Percentiles rank a stretch among this genome's conserved stretches.
These are phyloP conservation scores for Tillandsia leiboldiana DNA, from an alignment of 176 grass and related monocot species.

Conservation along the genomic window DNA sequence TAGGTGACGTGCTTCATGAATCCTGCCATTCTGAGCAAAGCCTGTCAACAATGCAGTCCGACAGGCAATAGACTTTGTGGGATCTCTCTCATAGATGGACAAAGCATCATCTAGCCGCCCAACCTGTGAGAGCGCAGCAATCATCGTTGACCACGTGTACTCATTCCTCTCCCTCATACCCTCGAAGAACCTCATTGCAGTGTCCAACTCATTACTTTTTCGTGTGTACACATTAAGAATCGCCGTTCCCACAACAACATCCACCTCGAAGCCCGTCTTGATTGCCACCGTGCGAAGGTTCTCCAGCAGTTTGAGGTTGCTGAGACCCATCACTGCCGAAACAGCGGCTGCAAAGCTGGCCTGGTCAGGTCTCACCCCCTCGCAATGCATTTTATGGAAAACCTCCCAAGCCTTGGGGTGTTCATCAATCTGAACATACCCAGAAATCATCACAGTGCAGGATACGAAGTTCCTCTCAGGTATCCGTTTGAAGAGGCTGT, in stretches of 20 bases:
- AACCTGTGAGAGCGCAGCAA: constrained; percentile 34
- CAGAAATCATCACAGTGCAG: constrained; percentile 65
- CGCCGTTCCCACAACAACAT: constrained; percentile 45
- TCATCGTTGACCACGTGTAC: constrained; percentile 69
- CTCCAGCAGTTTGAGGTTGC: constrained; percentile 28
- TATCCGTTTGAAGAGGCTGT: constrained; percentile 36
- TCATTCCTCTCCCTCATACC: constrained; percentile 49
- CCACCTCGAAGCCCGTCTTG: constrained; percentile 44
- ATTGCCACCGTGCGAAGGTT: constrained; percentile 28
- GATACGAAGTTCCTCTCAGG: constrained; percentile 37
- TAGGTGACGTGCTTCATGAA: constrained; percentile 39
- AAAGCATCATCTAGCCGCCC: constrained; percentile 41
- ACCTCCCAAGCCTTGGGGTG: constrained; percentile 36
- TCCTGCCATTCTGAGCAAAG: constrained; percentile 44
- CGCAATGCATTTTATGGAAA: constrained; percentile 38
- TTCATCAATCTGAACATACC: constrained; percentile 42
- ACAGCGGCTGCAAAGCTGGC: constrained; percentile 37
- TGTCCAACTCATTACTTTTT: constrained; percentile 25
- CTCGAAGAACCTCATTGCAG: constrained; percentile 44
- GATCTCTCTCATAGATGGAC: constrained; percentile 40
- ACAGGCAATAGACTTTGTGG: constrained; percentile 35
- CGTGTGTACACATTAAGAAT: constrained; percentile 52
- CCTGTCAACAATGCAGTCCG: constrained; percentile 55
- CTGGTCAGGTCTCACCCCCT: constrained; percentile 36
- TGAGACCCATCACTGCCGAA: constrained; percentile 30